A percentile compares a stretch with the other conserved stretches of the same genome.
Evolutionary conservation across 108 stramenopile species (phyloP).

Genomic region (Seminavis robusta): DNA sequence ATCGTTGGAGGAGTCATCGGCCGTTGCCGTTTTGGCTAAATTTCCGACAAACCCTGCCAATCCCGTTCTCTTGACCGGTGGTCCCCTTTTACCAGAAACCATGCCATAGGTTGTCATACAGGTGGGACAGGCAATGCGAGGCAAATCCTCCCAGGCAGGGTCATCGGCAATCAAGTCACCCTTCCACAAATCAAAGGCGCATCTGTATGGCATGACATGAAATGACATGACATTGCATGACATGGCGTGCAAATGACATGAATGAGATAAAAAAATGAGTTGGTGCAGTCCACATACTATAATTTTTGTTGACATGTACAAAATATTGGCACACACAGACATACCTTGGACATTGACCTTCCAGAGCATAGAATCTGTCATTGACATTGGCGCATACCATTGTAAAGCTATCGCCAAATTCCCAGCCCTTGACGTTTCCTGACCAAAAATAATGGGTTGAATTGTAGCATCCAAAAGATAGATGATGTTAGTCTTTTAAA

Average conservation of each 20-base stretch:
- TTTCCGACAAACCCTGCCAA: constrained; percentile 68
- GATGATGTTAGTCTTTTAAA: background rate
- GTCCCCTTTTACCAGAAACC: constrained; percentile 63
- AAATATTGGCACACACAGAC: too few species aligned
- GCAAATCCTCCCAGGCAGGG: constrained; percentile 54
- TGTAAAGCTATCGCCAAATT: constrained; percentile 65
- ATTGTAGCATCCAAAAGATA: too few species aligned
- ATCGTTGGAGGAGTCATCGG: constrained; percentile 36
- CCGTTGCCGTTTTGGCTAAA: constrained; percentile 74
- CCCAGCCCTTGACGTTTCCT: constrained; percentile 66
- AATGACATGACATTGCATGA: background rate
- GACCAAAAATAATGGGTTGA: background rate
- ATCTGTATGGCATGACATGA: constrained; percentile 56
- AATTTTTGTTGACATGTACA: too few species aligned
- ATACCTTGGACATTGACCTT: too few species aligned
- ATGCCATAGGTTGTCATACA: constrained; percentile 71
- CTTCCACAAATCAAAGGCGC: constrained; percentile 76
- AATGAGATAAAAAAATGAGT: background rate
- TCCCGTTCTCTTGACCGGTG: constrained; percentile 68
- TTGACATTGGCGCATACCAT: constrained; percentile 73
- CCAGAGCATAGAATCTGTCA: constrained; percentile 63
- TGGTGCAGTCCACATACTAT: too few species aligned
- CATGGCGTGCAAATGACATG: background rate
- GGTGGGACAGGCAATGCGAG: constrained; percentile 77
- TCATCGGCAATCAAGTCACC: constrained; percentile 64